Conservation (phyloP, 73 alveolate genomes). For the Durusdinium trenchii region DNA sequence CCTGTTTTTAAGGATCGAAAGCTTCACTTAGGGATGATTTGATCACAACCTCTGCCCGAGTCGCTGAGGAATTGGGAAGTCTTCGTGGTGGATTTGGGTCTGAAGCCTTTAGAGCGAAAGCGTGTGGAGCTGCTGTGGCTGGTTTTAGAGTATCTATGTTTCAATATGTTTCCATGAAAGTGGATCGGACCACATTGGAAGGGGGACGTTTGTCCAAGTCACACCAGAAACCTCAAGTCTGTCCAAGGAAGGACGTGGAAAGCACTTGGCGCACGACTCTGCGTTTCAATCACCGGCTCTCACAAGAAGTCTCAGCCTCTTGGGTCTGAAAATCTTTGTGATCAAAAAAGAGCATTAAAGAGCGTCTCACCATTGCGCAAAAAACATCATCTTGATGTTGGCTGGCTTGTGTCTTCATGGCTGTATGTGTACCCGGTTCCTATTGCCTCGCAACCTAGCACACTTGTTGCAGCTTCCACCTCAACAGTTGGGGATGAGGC, state of each 20-base stretch:
- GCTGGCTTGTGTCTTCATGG: neutral
- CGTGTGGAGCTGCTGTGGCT: constrained; percentile 41
- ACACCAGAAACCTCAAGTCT: too few relatives aligned
- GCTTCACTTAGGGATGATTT: neutral
- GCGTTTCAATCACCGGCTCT: neutral
- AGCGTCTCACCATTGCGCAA: neutral
- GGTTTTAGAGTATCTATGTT: neutral
- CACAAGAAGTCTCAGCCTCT: constrained; percentile 33
- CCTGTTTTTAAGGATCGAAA: neutral
- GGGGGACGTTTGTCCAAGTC: too few relatives aligned
- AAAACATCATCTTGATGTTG: neutral
- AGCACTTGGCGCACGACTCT: neutral
- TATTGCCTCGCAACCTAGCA: too few relatives aligned
- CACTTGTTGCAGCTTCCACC: too few relatives aligned
- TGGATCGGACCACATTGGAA: too few relatives aligned
- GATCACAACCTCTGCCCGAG: neutral
- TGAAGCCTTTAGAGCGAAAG: constrained; percentile 76
- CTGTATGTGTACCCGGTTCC: neutral
- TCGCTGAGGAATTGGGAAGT: constrained; percentile 70
- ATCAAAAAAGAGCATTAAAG: neutral
- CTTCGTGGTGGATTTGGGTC: constrained; percentile 54
- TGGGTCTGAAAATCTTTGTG: neutral
- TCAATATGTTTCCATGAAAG: neutral
- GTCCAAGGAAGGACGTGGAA: constrained; percentile 28
- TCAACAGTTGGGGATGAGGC: neutral